phyloP scores from a whole-genome alignment of 192 early-diverging fungal species.

The Coemansia sp. region DNA sequence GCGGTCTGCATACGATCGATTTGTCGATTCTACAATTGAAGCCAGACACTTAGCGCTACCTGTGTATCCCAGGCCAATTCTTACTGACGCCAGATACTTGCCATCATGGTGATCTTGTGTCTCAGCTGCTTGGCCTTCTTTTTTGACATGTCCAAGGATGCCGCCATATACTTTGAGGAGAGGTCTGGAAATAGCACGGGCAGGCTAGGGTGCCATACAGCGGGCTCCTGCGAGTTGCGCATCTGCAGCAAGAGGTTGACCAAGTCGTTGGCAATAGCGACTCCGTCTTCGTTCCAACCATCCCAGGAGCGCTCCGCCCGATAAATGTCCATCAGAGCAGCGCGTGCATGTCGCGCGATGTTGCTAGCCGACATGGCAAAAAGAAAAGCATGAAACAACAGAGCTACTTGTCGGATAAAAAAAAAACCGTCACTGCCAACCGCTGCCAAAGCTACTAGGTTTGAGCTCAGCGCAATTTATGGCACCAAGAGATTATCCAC shows the following conservation, averaged over 20 bases:
- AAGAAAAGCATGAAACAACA: not conserved
- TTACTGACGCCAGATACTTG: too few relatives aligned
- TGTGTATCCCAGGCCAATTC: not conserved
- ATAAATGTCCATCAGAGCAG: slow-evolving; percentile 25
- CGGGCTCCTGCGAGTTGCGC: slow-evolving; percentile 39
- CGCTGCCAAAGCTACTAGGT: too few relatives aligned
- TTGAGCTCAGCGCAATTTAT: not conserved
- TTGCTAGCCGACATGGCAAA: slow-evolving; percentile 6
- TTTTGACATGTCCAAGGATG: not conserved
- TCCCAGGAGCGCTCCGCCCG: slow-evolving; percentile 37
- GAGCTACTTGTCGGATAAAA: not conserved
- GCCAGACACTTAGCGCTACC: not conserved
- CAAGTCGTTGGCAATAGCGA: slow-evolving; percentile 18
- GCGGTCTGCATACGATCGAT: slow-evolving; percentile 19
- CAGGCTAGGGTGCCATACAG: slow-evolving; percentile 44
- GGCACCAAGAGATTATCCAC: not conserved
- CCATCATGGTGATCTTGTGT: slow-evolving; percentile 15
- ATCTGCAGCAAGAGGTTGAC: slow-evolving; percentile 36
- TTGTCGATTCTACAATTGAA: slow-evolving; percentile 7
- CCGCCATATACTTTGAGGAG: slow-evolving; percentile 12
- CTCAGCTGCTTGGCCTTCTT: slow-evolving; percentile 16
- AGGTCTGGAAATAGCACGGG: slow-evolving; percentile 32
- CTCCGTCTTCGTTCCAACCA: slow-evolving; percentile 30
- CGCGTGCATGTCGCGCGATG: slow-evolving; percentile 10
- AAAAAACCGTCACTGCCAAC: not conserved